Evolutionary conservation across 75 land plant genomes (phyloP), one percentile per base, ranked within the genome.

Genomic region (Picea sitchensis): DNA sequence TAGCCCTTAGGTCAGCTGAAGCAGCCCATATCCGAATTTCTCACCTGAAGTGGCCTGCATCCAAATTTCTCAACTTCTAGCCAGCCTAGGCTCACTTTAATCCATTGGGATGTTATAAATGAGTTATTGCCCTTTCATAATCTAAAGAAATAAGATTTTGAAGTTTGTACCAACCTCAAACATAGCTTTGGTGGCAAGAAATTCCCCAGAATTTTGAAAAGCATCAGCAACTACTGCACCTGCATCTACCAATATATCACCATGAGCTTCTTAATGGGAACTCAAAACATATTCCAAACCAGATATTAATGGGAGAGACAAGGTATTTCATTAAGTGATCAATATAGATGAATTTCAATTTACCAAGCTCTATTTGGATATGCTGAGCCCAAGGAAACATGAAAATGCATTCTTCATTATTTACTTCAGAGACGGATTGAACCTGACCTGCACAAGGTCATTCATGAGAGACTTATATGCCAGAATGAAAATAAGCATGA

Each of bases 181-280:
- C 54, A 71, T 44, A 71, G 74, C 74, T 71, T 71, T 71, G 3
- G 51, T 47, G 9, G 47, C 6, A 71, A 71, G 75, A 65, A 85
- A 85, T 18, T 82, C 83, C 59, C 61, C 57, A 41, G 89, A 65
- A 51, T 44, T 78, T 31, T 84, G 58, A 47, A 87, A 87, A 3
- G 89, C 89, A 58, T 87, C 84, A 65, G 62, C 59, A 31, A 87
- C 88, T 26, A 84, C 76, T 34, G 89, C 83, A 34, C 89, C 88
- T 86, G 82, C 30, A 84, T 59, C 17, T 75, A 80, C 23, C 38
- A 81, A 58, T 21, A 36, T 51, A 20, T 15, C 54, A 78, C 8
- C 56, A 81, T 78, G 14, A 57, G 51, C 56, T 47, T 32, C 57
- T 26, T 81, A 6, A 78, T 38, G 38, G 30, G n/a, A 34, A 13